Evolutionary conservation across 2,329 filamentous ascomycete genomes (phyloP).

Genomic region (Falciphora oryzae): DNA sequence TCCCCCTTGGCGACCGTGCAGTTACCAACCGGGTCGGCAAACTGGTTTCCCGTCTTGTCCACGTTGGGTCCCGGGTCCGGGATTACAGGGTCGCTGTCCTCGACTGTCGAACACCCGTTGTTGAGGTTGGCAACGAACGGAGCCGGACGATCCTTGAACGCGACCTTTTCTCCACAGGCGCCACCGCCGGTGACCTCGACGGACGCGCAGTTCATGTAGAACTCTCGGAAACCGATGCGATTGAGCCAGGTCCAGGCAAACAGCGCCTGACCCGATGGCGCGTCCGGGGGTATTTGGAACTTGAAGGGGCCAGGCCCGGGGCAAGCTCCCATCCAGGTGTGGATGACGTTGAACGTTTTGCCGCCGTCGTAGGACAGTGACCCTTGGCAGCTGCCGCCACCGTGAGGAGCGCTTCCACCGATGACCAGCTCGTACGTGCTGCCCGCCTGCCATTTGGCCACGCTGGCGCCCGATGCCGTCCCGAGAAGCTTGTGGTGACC

Average conservation of each 20-base stretch:
- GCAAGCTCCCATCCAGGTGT: conserved; percentile 51
- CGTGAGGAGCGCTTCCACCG: conserved; percentile 55
- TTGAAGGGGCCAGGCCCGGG: conserved; percentile 47
- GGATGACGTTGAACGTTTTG: conserved; percentile 61
- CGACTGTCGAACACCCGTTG: conserved; percentile 14
- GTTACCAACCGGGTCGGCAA: conserved; percentile 3
- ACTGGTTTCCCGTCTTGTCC: neutral
- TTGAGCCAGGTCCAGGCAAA: conserved; percentile 78
- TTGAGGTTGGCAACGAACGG: conserved; percentile 14
- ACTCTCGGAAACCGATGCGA: conserved; percentile 69
- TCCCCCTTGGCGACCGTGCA: neutral
- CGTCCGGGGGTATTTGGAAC: conserved; percentile 61
- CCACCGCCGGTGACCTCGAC: conserved; percentile 49
- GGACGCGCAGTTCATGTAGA: conserved; percentile 81
- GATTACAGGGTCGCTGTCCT: conserved; percentile 12
- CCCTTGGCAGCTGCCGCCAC: conserved; percentile 71
- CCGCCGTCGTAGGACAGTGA: conserved; percentile 70
- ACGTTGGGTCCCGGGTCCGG: conserved; percentile 14
- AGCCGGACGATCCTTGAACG: conserved; percentile 11
- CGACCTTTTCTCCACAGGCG: conserved; percentile 1
- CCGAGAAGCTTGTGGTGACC: conserved; percentile 47
- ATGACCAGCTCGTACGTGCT: conserved; percentile 58
- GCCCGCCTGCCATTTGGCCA: conserved; percentile 58
- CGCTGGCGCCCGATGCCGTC: conserved; percentile 42
- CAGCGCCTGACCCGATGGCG: conserved; percentile 49